phyloP scores from a whole-genome alignment of 441 rosid genomes.

The Raphanus hybrid region DNA sequence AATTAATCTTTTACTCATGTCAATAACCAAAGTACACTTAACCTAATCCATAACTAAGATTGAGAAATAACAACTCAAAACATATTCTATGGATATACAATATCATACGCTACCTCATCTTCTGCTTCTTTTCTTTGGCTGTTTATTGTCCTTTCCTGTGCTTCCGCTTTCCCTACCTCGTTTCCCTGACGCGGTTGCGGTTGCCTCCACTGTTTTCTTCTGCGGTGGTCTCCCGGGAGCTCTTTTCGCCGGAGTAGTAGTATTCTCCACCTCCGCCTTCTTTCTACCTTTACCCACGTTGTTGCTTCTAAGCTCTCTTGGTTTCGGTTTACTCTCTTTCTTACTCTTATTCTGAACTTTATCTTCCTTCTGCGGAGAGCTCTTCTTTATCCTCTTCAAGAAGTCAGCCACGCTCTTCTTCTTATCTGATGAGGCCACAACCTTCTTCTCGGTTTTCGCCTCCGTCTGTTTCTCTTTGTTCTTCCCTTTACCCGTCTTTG shows the following conservation, averaged over 20 bases:
- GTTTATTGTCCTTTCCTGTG: conserved; percentile 45
- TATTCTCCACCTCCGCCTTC: conserved; percentile 48
- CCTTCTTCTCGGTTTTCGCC: conserved; percentile 43
- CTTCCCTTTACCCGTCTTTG: conserved; percentile 20
- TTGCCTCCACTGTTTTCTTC: conserved; percentile 46
- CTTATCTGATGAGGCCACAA: conserved; percentile 45
- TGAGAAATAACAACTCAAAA: conserved; percentile 21
- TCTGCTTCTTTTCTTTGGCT: conserved; percentile 34
- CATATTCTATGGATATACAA: conserved; percentile 29
- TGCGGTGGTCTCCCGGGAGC: conserved; percentile 56
- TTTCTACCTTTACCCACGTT: conserved; percentile 32
- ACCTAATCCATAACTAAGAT: conserved; percentile 30
- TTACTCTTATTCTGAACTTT: conserved; percentile 45
- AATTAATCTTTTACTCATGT: conserved; percentile 27
- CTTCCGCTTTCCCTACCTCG: conserved; percentile 52
- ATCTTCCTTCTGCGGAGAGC: conserved; percentile 45
- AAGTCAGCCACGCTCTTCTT: conserved; percentile 64
- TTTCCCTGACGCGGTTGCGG: conserved; percentile 46
- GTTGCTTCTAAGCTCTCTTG: conserved; percentile 40
- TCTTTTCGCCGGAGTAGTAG: conserved; percentile 54
- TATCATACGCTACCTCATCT: conserved; percentile 9
- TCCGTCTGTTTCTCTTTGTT: conserved; percentile 41
- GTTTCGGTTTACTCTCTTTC: conserved; percentile 46
- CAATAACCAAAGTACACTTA: conserved; percentile 19
- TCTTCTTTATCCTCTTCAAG: conserved; percentile 63